Conservation (phyloP, 2,329 filamentous ascomycete genomes). For the Neonectria coccinea region DNA sequence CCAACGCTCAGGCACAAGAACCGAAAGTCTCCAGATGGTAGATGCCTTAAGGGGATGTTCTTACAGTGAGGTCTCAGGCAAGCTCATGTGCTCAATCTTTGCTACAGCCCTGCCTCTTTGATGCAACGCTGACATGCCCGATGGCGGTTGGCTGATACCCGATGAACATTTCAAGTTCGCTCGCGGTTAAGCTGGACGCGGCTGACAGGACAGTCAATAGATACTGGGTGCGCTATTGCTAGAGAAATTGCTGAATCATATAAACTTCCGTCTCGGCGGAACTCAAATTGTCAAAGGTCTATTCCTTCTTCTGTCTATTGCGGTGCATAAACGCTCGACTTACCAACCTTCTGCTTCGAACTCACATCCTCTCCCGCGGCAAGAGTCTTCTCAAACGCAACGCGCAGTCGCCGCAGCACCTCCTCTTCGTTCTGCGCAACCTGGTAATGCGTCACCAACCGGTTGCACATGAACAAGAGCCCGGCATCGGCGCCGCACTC, state of each 20-base stretch:
- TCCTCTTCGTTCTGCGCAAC: conserved; percentile 71
- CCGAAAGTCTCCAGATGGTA: not conserved
- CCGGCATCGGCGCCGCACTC: conserved; percentile 57
- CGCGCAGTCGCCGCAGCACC: conserved; percentile 67
- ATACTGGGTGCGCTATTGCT: not conserved
- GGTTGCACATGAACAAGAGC: conserved; percentile 54
- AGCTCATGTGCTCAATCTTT: not conserved
- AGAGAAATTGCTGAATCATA: not conserved
- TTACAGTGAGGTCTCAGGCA: not conserved
- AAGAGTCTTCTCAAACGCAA: conserved; percentile 61
- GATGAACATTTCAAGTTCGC: too few relatives aligned
- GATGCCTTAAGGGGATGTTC: not conserved
- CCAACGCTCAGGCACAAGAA: not conserved
- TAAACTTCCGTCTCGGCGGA: not conserved
- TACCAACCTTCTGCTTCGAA: conserved; percentile 37
- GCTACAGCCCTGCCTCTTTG: not conserved
- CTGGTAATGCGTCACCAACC: conserved; percentile 67
- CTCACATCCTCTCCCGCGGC: conserved; percentile 31
- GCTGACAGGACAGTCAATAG: not conserved
- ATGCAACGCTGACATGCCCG: not conserved
- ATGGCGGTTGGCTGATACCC: not conserved
- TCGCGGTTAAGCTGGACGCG: not conserved
- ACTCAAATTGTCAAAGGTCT: not conserved
- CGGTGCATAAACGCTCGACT: conserved; percentile 43
- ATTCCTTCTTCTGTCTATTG: conserved; percentile 26